These are phyloP conservation scores for Salix udensis DNA, from an alignment of 345 rosid species.

Conservation along the genomic window DNA sequence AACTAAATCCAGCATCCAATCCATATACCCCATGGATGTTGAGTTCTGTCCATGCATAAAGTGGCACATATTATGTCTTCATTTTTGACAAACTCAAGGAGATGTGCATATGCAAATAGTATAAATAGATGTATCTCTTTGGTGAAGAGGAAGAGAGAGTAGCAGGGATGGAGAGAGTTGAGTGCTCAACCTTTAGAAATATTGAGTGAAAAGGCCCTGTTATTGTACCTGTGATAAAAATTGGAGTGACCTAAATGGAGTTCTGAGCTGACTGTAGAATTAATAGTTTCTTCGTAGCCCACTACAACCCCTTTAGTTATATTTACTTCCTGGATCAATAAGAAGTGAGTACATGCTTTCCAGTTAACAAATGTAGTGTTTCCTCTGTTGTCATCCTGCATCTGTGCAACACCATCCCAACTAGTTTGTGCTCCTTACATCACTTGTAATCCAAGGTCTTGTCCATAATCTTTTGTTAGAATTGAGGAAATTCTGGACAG, in stretches of 20 bases:
- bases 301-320: background rate
- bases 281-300: background rate
- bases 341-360: background rate
- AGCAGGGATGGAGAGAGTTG: background rate
- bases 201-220: background rate
- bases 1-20: background rate
- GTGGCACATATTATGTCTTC: background rate
- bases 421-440: background rate
- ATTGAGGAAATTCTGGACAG: background rate
- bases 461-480: background rate
- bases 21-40: background rate
- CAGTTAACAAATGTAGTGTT: background rate
- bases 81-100: background rate
- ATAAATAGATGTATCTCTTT: background rate
- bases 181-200: background rate
- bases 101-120: background rate
- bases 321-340: background rate
- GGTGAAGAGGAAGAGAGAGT: background rate
- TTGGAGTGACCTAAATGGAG: background rate
- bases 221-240: background rate
- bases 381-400: background rate
- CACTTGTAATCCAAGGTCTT: background rate
- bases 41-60: background rate
- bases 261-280: background rate
- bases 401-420: background rate